Percentiles rank a stretch among this genome's conserved stretches.
Conservation (phyloP, 2,329 filamentous ascomycete genomes). For the Colletotrichum godetiae region DNA sequence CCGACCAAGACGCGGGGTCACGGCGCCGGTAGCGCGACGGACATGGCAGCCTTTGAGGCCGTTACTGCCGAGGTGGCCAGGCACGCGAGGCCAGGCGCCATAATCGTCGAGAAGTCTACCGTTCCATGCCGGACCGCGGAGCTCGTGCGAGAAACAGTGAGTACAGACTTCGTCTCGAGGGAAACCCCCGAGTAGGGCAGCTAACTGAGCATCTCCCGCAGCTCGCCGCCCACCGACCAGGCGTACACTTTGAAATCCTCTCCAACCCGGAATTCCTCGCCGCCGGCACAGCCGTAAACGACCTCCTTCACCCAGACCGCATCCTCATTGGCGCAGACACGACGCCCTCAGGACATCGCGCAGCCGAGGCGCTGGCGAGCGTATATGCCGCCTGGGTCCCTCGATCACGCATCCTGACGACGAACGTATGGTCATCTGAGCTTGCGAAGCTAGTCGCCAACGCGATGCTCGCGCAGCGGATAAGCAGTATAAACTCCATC, state of each 20-base stretch:
- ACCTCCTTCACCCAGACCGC: slow-evolving; percentile 77
- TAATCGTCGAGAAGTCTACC: slow-evolving; percentile 85
- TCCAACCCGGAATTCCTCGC: slow-evolving; percentile 87
- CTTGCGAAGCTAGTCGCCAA: slow-evolving; percentile 84
- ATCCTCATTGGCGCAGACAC: slow-evolving; percentile 78
- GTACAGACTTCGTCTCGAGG: slow-evolving; percentile 36
- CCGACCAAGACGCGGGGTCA: slow-evolving; percentile 78
- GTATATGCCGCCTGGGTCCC: slow-evolving; percentile 81
- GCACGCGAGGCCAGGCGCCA: slow-evolving; percentile 74
- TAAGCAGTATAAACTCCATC: slow-evolving; percentile 84
- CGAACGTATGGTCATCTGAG: slow-evolving; percentile 82
- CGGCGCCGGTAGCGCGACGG: slow-evolving; percentile 77
- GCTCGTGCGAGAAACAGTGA: slow-evolving; percentile 74
- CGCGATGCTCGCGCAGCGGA: slow-evolving; percentile 82
- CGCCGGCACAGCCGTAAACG: slow-evolving; percentile 78
- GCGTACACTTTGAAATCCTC: slow-evolving; percentile 77
- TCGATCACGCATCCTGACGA: slow-evolving; percentile 73
- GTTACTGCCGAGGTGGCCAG: slow-evolving; percentile 75
- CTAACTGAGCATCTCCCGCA: slow-evolving; percentile 39
- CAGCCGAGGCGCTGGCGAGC: slow-evolving; percentile 71
- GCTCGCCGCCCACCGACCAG: slow-evolving; percentile 69
- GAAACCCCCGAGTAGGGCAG: no score
- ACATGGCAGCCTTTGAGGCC: slow-evolving; percentile 78
- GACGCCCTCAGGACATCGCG: slow-evolving; percentile 68
- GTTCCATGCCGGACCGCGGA: slow-evolving; percentile 81